Conservation (phyloP, 768 basidiomycete species). For the Suillus plorans region DNA sequence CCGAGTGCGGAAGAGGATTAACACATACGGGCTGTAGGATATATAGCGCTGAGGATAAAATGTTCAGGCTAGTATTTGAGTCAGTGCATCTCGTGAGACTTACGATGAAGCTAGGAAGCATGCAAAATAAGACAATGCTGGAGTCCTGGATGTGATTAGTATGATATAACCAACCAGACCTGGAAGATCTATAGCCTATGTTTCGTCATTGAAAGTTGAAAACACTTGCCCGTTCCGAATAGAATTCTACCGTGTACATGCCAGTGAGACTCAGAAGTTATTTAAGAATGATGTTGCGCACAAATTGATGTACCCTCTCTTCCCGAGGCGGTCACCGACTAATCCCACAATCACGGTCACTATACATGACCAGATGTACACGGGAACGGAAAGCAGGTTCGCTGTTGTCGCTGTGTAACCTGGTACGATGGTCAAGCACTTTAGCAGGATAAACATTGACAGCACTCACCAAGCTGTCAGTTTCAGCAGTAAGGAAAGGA, state of each 20-base stretch:
- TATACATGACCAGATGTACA: slow-evolving; percentile 72
- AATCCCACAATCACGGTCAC: slow-evolving; percentile 64
- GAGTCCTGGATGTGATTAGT: slow-evolving; percentile 55
- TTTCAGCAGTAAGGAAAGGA: background rate
- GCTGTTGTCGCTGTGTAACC: slow-evolving; percentile 65
- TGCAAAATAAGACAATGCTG: slow-evolving; percentile 72
- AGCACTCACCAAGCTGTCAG: background rate
- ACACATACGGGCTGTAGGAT: slow-evolving; percentile 45
- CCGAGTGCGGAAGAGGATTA: background rate
- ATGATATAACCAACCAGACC: slow-evolving; percentile 66
- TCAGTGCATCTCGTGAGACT: slow-evolving; percentile 26
- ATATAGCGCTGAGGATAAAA: slow-evolving; percentile 37
- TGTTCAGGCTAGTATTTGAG: background rate
- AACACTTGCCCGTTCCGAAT: slow-evolving; percentile 31
- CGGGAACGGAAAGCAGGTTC: slow-evolving; percentile 75
- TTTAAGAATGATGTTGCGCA: slow-evolving; percentile 28
- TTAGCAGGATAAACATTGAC: background rate
- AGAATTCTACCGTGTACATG: slow-evolving; percentile 9
- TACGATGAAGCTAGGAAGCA: slow-evolving; percentile 70
- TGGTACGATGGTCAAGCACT: slow-evolving; percentile 16
- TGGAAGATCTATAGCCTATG: slow-evolving; percentile 3
- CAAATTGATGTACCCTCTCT: slow-evolving; percentile 61
- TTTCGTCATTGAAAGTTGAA: background rate
- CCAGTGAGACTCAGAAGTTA: background rate
- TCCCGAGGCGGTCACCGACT: slow-evolving; percentile 59